Conservation (phyloP, 805 yeast species). For the Metschnikowia anglica region DNA sequence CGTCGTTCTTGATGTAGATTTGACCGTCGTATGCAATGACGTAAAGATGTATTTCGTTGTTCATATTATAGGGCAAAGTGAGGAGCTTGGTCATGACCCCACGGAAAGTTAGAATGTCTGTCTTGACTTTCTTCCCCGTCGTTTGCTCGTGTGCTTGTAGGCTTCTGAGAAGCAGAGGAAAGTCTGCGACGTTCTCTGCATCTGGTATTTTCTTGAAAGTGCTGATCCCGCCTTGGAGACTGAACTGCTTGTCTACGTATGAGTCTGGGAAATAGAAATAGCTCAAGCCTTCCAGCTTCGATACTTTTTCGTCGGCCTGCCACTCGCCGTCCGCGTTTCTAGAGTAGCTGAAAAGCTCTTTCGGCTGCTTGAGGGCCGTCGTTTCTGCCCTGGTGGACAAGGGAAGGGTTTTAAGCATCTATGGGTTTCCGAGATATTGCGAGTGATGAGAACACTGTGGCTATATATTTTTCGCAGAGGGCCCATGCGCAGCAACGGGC, state of each 20-base stretch:
- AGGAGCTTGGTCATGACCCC: conserved; percentile 78
- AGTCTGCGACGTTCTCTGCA: conserved; percentile 50
- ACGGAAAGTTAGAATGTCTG: conserved; percentile 78
- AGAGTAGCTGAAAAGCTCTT: conserved; percentile 70
- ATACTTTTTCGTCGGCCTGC: conserved; percentile 37
- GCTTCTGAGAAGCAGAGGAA: conserved; percentile 58
- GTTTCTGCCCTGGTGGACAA: conserved; percentile 53
- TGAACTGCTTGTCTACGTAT: conserved; percentile 56
- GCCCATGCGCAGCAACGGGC: too few species aligned
- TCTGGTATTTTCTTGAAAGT: conserved; percentile 59
- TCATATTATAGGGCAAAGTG: conserved; percentile 59
- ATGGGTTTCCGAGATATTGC: not conserved
- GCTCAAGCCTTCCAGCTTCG: conserved; percentile 53
- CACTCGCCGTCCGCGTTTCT: conserved; percentile 53
- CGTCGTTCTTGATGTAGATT: conserved; percentile 57
- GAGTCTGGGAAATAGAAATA: conserved; percentile 82
- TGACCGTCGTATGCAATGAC: conserved; percentile 74
- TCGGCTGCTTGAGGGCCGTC: conserved; percentile 80
- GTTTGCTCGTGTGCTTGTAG: conserved; percentile 54
- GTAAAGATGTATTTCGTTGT: conserved; percentile 60
- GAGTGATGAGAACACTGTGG: too few species aligned
- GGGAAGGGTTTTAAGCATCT: conserved; percentile 38
- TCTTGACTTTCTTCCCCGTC: conserved; percentile 46
- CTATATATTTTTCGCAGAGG: too few species aligned
- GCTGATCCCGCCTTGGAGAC: conserved; percentile 63